Evolutionary conservation across 1,284 basidiomycete genomes (phyloP), one percentile per base, ranked within the genome.

Genomic region (Cryptococcus deneoformans): DNA sequence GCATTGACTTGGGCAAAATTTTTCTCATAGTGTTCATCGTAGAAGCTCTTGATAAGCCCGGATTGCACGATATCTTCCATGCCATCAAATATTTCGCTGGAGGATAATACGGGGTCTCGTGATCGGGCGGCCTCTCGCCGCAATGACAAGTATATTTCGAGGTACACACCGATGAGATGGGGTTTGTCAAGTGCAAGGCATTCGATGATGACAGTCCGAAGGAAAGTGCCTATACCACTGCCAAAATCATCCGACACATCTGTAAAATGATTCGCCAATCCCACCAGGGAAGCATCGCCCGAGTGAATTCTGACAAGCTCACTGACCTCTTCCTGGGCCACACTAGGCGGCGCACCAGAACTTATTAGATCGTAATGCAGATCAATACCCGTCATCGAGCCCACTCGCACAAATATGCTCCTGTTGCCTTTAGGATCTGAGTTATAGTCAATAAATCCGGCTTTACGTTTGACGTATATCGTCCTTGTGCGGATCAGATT

Each of bases 361-460:
- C 87, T 79, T 57, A 89, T 85, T 0, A 92, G 87, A 70, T 90
- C 92, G 71, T 92, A 85, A 85, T 56, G 88, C 86, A 73, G 56
- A 56, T 77, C 37, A 85, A 85, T 71, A 86, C 89, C 24, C 85
- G 88, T 36, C 85, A 85, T 51, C 85, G 88, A 53, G 85, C 87
- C 90, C 83, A 52, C 89, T 85, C 50, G 88, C 84, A 50, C 91
- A 85, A 72, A 92, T 10, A 97, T 82, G 73, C 90, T 92, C 49
- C 92, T 84, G 65, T 90, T 92, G 6, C 94, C 94, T 62, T 89
- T 86, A 0, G 94, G 91, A 77, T 98, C 95, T 65, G 92, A 89
- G 10, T 87, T 86, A 69, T 98, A 98, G 72, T 90, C 90, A 46
- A 97, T 80, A 75, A 93, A 94, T 0, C 92, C 93, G 0, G 91